Evolutionary conservation across 2,329 filamentous ascomycete genomes (phyloP).

Genomic region (Arthroderma sp.): DNA sequence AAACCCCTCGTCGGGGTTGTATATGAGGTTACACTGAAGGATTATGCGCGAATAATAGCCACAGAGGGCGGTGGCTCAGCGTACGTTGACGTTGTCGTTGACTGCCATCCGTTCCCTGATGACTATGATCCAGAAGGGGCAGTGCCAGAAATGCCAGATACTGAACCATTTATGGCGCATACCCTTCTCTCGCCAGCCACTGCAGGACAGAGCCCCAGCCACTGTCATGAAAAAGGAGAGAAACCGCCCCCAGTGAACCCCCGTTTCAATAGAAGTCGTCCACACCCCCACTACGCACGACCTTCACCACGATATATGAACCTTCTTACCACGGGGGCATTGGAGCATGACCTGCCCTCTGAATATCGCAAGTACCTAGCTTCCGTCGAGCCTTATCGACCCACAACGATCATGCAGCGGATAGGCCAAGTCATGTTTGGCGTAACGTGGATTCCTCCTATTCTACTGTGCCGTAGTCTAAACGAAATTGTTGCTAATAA

Average conservation of each 20-base stretch:
- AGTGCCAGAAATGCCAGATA: constrained; percentile 52
- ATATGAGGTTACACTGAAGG: constrained; percentile 75
- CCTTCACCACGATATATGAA: constrained; percentile 73
- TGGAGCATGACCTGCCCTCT: constrained; percentile 64
- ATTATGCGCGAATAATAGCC: constrained; percentile 75
- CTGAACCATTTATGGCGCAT: constrained; percentile 64
- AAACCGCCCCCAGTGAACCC: not conserved
- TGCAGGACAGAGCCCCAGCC: constrained; percentile 11
- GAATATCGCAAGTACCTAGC: constrained; percentile 66
- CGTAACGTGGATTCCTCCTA: constrained; percentile 44
- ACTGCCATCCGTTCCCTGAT: constrained; percentile 58
- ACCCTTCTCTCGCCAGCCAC: constrained; percentile 61
- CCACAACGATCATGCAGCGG: constrained; percentile 55
- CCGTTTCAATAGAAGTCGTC: constrained; percentile 8
- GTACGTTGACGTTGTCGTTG: constrained; percentile 74
- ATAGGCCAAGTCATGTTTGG: constrained; percentile 55
- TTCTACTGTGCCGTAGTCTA: constrained; percentile 44
- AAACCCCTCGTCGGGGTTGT: constrained; percentile 85
- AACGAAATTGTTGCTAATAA: constrained; percentile 44
- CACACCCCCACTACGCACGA: constrained; percentile 45
- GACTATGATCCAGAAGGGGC: constrained; percentile 36
- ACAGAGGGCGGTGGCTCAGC: constrained; percentile 78
- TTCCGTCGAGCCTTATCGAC: constrained; percentile 55
- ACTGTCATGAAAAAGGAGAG: not conserved
- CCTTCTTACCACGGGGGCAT: constrained; percentile 64